A percentile compares a stretch with the other conserved stretches of the same genome.
Conservation (phyloP, 202 grass and related monocot genomes). For the Dendrocalamus latiflorus region DNA sequence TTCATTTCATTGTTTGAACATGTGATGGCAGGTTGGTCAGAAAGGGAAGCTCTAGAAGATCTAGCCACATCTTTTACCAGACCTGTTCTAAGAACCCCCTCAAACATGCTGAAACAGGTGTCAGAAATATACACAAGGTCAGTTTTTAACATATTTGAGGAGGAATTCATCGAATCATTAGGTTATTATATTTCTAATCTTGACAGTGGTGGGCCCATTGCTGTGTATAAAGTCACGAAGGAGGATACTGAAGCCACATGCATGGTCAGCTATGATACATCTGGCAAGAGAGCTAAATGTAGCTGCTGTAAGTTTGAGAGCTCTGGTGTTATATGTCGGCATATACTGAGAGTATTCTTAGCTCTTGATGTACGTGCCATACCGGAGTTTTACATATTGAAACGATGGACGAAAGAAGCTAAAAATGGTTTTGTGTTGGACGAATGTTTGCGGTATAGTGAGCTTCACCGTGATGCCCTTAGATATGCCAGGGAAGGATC, state of each 20-base stretch:
- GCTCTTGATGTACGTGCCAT: constrained; percentile 47
- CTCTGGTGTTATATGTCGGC: constrained; percentile 54
- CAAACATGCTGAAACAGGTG: constrained; percentile 49
- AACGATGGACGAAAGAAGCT: constrained; percentile 61
- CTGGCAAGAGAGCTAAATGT: constrained; percentile 43
- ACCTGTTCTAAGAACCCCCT: constrained; percentile 51
- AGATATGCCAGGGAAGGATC: constrained; percentile 67
- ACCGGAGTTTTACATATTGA: constrained; percentile 59
- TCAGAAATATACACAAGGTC: constrained; percentile 49
- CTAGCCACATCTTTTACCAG: constrained; percentile 57
- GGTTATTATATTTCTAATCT: constrained; percentile 50
- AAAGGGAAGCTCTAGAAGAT: constrained; percentile 62
- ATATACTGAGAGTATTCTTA: constrained; percentile 63
- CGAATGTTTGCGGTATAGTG: constrained; percentile 42
- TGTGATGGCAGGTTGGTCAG: constrained; percentile 57
- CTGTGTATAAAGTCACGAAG: constrained; percentile 42
- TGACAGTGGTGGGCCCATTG: constrained; percentile 38
- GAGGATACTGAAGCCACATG: constrained; percentile 20
- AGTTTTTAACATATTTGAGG: constrained; percentile 56
- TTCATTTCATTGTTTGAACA: constrained; percentile 66
- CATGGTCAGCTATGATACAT: constrained; percentile 41
- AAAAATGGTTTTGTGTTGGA: constrained; percentile 62
- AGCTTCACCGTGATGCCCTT: constrained; percentile 61
- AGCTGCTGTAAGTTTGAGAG: constrained; percentile 61
- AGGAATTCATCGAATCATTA: constrained; percentile 52